Evolutionary conservation across 83 land plant species (phyloP).

Genomic region (Diphasiastrum complanatum): DNA sequence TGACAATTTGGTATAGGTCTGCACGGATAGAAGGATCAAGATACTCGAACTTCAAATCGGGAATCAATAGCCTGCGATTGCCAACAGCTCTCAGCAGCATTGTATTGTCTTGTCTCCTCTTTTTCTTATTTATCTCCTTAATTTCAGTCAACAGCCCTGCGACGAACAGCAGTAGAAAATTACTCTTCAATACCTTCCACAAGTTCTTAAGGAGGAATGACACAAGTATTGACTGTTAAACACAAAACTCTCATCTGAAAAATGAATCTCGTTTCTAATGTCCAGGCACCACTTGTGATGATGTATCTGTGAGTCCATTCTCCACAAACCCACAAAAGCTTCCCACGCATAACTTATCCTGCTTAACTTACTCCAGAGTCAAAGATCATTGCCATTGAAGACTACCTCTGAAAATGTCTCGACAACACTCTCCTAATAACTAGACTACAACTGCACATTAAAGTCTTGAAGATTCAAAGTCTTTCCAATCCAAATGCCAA

Average conservation of each 20-base stretch:
- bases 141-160: constrained; percentile 52
- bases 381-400: no score
- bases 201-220: neutral
- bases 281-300: neutral
- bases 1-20: constrained; percentile 52
- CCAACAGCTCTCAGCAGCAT: constrained; percentile 50
- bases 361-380: no score
- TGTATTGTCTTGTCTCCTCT: constrained; percentile 50
- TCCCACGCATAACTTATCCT: no score
- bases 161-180: neutral
- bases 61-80: constrained; percentile 40
- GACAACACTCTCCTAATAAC: no score
- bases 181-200: neutral
- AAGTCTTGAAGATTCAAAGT: no score
- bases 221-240: neutral
- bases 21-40: constrained; percentile 46
- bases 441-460: no score
- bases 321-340: neutral
- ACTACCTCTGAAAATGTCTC: no score
- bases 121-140: constrained; percentile 56
- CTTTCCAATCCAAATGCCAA: no score
- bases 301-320: no score
- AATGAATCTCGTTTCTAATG: no score
- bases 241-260: no score
- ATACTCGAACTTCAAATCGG: constrained; percentile 47